phyloP scores from a whole-genome alignment of 306 rosid genomes.

The Cucumis cinereus region DNA sequence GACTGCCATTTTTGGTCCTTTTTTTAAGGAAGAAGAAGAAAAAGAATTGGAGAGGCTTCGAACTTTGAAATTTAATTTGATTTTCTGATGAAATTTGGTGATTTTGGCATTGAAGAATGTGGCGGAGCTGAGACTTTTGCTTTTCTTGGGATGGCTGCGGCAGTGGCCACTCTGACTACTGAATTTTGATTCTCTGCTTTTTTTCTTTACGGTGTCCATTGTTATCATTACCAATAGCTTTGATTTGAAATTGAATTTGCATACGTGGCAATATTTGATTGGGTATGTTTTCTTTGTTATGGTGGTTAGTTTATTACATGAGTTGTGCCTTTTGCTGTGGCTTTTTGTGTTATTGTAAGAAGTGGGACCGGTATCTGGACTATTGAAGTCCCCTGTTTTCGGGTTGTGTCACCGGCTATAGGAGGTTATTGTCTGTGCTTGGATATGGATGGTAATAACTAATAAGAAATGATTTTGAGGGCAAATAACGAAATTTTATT shows the following conservation, averaged over 20 bases:
- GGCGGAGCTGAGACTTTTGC: not conserved
- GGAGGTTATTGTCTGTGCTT: not conserved
- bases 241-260: too few species aligned
- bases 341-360: not conserved
- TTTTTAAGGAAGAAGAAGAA: not conserved
- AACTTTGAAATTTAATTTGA: not conserved
- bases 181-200: not conserved
- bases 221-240: not conserved
- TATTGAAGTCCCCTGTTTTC: not conserved
- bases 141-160: constrained; percentile 7
- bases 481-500: too few species aligned
- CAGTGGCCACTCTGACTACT: not conserved
- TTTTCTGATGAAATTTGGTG: not conserved
- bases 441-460: not conserved
- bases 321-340: not conserved
- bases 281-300: not conserved
- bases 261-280: not conserved
- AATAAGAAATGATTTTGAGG: not conserved
- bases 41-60: not conserved
- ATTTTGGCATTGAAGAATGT: not conserved
- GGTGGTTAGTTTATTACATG: not conserved
- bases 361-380: not conserved
- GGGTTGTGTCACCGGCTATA: not conserved
- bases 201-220: not conserved
- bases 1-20: constrained; percentile 36